Conservation (phyloP, 2,329 filamentous ascomycete genomes). For the Sarocladiaceae sp. region DNA sequence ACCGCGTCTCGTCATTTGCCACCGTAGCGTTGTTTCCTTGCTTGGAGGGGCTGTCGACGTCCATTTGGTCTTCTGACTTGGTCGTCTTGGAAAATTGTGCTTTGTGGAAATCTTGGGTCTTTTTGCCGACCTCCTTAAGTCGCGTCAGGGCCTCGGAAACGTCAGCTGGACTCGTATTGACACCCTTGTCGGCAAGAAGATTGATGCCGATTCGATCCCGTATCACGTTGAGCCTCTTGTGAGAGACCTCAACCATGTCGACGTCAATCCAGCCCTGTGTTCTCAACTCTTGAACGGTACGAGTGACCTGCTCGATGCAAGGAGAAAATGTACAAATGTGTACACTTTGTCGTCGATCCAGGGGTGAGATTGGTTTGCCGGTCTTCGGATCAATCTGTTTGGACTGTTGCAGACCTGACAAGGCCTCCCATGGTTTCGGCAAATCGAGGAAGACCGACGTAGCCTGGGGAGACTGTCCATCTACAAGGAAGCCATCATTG, state of each 20-base stretch:
- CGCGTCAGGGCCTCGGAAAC: constrained; percentile 74
- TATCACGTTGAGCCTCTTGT: constrained; percentile 72
- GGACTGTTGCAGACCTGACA: constrained; percentile 58
- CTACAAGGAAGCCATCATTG: constrained; percentile 62
- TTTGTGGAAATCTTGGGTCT: constrained; percentile 59
- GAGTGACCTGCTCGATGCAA: constrained; percentile 92
- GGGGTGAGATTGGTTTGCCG: constrained; percentile 35
- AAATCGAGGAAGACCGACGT: constrained; percentile 74
- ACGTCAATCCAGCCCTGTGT: constrained; percentile 85
- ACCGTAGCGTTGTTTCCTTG: constrained; percentile 19
- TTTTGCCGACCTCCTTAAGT: constrained; percentile 66
- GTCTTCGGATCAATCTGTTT: constrained; percentile 18
- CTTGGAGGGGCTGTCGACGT: constrained; percentile 26
- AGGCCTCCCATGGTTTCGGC: constrained; percentile 73
- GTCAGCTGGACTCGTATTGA: constrained; percentile 62
- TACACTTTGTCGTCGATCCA: constrained; percentile 66
- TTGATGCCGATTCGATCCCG: constrained; percentile 74
- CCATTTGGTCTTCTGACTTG: constrained; percentile 32
- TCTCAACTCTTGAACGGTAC: constrained; percentile 75
- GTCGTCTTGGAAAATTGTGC: constrained; percentile 19
- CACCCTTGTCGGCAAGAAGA: constrained; percentile 57
- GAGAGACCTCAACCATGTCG: constrained; percentile 82
- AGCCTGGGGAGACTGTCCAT: constrained; percentile 53
- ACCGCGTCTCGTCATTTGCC: constrained; percentile 14
- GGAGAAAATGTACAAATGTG: constrained; percentile 93